Evolutionary conservation across 1,284 basidiomycete genomes (phyloP).

Genomic region (Moesziomyces globuligerus): DNA sequence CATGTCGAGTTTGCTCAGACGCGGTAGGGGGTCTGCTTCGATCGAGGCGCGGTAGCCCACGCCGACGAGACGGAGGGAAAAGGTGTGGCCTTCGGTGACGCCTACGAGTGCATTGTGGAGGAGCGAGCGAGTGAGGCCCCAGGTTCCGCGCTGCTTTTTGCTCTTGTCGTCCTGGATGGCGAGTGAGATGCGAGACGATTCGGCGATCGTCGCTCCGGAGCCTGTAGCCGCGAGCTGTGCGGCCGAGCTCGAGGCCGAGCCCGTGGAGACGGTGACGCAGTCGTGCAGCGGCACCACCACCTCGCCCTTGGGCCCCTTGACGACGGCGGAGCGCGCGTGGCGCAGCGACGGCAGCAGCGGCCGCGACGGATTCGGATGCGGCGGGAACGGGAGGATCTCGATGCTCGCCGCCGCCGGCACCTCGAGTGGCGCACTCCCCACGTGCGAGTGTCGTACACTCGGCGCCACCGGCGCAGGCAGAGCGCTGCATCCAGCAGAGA

Average conservation of each 20-base stretch:
- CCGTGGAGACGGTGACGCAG: constrained; percentile 33
- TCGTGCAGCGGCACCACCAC: constrained; percentile 58
- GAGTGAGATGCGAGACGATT: constrained; percentile 65
- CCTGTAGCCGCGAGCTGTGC: too few species aligned
- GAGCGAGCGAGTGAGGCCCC: constrained; percentile 90
- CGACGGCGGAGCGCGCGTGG: constrained; percentile 54
- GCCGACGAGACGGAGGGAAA: constrained; percentile 87
- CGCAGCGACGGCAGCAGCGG: constrained; percentile 51
- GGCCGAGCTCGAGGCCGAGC: background rate
- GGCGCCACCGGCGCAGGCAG: background rate
- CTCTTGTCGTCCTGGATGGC: constrained; percentile 77
- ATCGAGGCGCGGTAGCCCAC: constrained; percentile 91
- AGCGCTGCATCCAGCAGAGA: background rate
- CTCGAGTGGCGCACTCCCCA: constrained; percentile 56
- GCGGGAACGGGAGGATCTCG: constrained; percentile 55
- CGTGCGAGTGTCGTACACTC: constrained; percentile 52
- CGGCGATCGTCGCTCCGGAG: too few species aligned
- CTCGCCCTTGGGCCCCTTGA: constrained; percentile 59
- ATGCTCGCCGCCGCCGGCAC: constrained; percentile 49
- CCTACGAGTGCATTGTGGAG: constrained; percentile 89
- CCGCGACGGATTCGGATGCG: constrained; percentile 59
- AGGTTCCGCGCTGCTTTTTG: constrained; percentile 85
- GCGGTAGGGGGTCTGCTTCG: constrained; percentile 77
- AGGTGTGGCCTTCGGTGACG: constrained; percentile 85
- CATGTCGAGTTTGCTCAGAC: constrained; percentile 41